These are phyloP conservation scores for Boletellus emodensis DNA, from an alignment of 768 basidiomycete species.

Conservation along the genomic window DNA sequence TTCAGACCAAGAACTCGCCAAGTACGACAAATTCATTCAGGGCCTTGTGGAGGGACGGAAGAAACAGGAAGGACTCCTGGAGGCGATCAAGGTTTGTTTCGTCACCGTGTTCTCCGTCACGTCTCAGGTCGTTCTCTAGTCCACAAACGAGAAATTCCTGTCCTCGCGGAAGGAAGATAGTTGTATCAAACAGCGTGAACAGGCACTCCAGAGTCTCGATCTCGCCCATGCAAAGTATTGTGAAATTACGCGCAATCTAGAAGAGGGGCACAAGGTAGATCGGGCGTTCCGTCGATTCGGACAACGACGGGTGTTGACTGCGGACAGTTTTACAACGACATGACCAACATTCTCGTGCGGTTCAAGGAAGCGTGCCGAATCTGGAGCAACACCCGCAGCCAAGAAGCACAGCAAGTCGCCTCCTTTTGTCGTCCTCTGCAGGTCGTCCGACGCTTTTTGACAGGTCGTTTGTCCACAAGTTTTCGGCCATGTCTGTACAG, in stretches of 20 bases:
- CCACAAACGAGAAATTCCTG: conserved; percentile 69
- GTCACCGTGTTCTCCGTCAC: neutral
- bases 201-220: conserved; percentile 77
- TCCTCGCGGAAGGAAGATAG: conserved; percentile 76
- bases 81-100: conserved; percentile 60
- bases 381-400: conserved; percentile 69
- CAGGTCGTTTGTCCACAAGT: conserved; percentile 20
- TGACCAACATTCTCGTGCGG: conserved; percentile 64
- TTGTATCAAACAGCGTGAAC: conserved; percentile 73
- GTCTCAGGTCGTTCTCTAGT: conserved; percentile 33
- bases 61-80: conserved; percentile 64
- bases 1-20: conserved; percentile 71
- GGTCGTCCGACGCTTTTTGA: neutral
- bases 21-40: conserved; percentile 74
- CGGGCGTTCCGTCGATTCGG: neutral
- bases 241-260: conserved; percentile 79
- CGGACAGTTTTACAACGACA: conserved; percentile 85
- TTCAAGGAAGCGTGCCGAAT: conserved; percentile 73
- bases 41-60: conserved; percentile 49
- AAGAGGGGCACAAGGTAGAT: conserved; percentile 79
- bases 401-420: conserved; percentile 65
- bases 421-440: too few relatives aligned
- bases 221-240: conserved; percentile 82
- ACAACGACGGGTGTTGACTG: neutral
- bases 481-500: conserved; percentile 31